Conservation (phyloP, 768 basidiomycete species). For the Tylopilus sp. region DNA sequence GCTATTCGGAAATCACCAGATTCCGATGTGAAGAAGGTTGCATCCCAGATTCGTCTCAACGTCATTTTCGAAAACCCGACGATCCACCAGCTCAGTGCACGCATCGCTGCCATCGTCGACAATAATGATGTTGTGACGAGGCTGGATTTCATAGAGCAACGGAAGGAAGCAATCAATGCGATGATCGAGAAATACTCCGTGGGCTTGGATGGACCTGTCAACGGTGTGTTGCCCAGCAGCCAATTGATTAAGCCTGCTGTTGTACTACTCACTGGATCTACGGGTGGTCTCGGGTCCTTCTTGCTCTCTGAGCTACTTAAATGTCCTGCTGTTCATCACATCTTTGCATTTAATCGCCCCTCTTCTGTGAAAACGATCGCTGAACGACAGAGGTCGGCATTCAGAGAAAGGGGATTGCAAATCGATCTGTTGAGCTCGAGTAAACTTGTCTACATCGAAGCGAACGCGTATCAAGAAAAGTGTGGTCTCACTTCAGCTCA, state of each 20-base stretch:
- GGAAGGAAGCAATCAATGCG: too few species aligned
- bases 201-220: not conserved
- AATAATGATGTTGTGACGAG: too few species aligned
- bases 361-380: not conserved
- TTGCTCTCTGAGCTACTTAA: constrained; percentile 30
- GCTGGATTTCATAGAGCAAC: too few species aligned
- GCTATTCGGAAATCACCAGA: constrained; percentile 24
- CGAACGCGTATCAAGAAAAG: constrained; percentile 35
- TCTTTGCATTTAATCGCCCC: constrained; percentile 20
- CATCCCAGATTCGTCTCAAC: constrained; percentile 26
- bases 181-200: constrained; percentile 23
- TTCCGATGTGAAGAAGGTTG: too few species aligned
- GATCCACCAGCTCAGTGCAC: constrained; percentile 13
- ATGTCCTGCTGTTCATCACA: constrained; percentile 17
- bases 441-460: constrained; percentile 38
- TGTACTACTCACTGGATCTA: constrained; percentile 39
- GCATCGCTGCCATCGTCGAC: constrained; percentile 4
- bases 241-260: too few species aligned
- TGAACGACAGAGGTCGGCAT: constrained; percentile 32
- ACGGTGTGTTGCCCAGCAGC: not conserved
- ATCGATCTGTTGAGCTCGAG: constrained; percentile 23
- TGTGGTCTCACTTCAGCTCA: too few species aligned
- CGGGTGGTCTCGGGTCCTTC: constrained; percentile 41
- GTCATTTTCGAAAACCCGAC: constrained; percentile 39
- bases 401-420: constrained; percentile 35